These are phyloP conservation scores for Phaeoacremonium minimum DNA, from an alignment of 2,329 filamentous ascomycete genomes.

Conservation along the genomic window DNA sequence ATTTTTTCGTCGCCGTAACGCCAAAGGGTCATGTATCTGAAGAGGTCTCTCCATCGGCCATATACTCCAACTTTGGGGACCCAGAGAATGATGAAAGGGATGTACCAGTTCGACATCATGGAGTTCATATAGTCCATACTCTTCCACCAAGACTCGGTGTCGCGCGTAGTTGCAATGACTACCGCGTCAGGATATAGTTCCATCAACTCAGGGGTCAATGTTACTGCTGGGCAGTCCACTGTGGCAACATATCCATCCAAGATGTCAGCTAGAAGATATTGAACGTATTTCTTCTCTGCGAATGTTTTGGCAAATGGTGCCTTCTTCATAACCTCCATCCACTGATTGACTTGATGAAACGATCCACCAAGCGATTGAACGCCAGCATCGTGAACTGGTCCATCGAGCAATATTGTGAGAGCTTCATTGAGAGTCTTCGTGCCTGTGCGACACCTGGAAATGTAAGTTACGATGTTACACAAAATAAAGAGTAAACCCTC, in stretches of 20 bases:
- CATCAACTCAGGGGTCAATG: constrained; percentile 40
- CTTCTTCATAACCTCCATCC: constrained; percentile 25
- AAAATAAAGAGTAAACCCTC: too few relatives aligned
- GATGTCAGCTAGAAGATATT: constrained; percentile 27
- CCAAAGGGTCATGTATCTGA: constrained; percentile 13
- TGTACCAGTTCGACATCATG: constrained; percentile 26
- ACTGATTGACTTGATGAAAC: constrained; percentile 7
- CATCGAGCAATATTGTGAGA: constrained; percentile 25
- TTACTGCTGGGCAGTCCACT: constrained; percentile 36
- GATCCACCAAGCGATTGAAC: constrained; percentile 18
- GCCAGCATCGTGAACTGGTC: constrained; percentile 28
- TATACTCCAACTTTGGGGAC: constrained; percentile 24
- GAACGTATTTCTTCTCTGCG: constrained; percentile 24
- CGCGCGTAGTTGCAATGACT: constrained; percentile 38
- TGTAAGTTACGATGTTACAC: neutral
- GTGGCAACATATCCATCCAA: constrained; percentile 29
- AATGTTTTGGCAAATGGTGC: constrained; percentile 19
- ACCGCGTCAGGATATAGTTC: constrained; percentile 43
- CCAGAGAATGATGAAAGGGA: constrained; percentile 24
- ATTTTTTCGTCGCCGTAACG: constrained; percentile 22
- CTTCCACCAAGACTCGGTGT: constrained; percentile 30
- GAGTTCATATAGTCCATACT: constrained; percentile 25
- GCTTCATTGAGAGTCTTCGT: constrained; percentile 32
- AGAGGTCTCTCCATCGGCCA: constrained; percentile 20
- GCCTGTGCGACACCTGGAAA: constrained; percentile 26